Evolutionary conservation across 2,329 filamentous ascomycete species (phyloP).

Genomic region (Nigrospora sphaerica): DNA sequence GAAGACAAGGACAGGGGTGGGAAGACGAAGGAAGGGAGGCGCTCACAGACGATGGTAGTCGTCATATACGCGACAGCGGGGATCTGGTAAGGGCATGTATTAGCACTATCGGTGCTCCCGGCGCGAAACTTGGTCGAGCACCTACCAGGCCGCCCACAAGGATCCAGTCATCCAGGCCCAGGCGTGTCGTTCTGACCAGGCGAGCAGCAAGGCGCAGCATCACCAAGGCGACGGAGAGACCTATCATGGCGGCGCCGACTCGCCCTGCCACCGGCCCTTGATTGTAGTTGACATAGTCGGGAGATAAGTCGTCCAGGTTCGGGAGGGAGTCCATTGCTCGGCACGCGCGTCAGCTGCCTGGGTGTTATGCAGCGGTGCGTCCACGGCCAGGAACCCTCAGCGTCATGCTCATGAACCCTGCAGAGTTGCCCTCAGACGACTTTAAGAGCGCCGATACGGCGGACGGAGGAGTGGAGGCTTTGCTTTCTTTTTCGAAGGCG

Average conservation of each 20-base stretch:
- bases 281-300: neutral
- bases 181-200: neutral
- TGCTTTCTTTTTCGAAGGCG: no score
- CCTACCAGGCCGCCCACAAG: slow-evolving; percentile 1
- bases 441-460: no score
- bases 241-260: slow-evolving; percentile 1
- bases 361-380: no score
- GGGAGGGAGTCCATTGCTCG: neutral
- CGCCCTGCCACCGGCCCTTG: neutral
- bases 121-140: neutral
- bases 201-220: neutral
- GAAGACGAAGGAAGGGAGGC: neutral
- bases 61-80: neutral
- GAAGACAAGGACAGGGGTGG: neutral
- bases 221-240: neutral
- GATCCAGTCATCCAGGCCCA: slow-evolving; percentile 1
- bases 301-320: neutral
- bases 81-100: neutral
- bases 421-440: no score
- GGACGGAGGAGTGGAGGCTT: no score
- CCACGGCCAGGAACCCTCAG: no score
- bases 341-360: no score
- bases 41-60: neutral
- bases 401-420: no score
- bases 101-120: neutral